Base-by-base conservation (phyloP, 495 filamentous ascomycete species). In the Penicillium daleae region DNA sequence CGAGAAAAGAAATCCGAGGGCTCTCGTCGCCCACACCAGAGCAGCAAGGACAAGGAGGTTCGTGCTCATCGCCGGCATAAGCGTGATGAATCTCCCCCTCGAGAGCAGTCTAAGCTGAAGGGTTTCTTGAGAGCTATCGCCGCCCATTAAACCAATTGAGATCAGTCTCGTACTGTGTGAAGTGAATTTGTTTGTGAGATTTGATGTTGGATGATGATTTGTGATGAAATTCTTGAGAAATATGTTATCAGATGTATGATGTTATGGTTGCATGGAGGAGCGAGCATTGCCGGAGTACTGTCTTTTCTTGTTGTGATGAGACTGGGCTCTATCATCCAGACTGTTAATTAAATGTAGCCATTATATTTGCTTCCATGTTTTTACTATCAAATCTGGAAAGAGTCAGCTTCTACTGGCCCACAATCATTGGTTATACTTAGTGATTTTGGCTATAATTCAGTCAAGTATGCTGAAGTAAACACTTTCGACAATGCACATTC, bases 61-160 rank as follows among this genome's bases (percentile, higher is more conserved):
- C 64, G 55, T 42, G 44, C 55, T 63, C 70, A 68, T 64, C 75
- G 70, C 57, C 73, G 72, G 12, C 73, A 69, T 42, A 64, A 68
- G 53, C 75, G 70, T 8, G 77, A 78, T 29, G 67, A 71, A 21
- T 75, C 75, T 15, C 76, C 77, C 0, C 70, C 69, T 9, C 67
- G 63, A 49, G 67, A 69, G 37, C 63, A 68, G 37, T 75, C 77
- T n/a, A 76, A 68, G 51, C 58, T 81, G 50, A 80, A 76, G 67
- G 64, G 67, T 17, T 27, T 81, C 42, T 64, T 78, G 62, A 75
- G 74, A 56, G 69, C 72, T 8, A 73, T 79, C 69, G 60, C 72
- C 66, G 75, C 71, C 33, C 64, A 77, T 44, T 78, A 60, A 71
- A 61, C 15, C 13, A 40, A 21, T 31, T 27, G 37, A 31, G 8